These are phyloP conservation scores for Spergularia bocconei DNA, from an alignment of 148 eudicot genomes.

Conservation along the genomic window DNA sequence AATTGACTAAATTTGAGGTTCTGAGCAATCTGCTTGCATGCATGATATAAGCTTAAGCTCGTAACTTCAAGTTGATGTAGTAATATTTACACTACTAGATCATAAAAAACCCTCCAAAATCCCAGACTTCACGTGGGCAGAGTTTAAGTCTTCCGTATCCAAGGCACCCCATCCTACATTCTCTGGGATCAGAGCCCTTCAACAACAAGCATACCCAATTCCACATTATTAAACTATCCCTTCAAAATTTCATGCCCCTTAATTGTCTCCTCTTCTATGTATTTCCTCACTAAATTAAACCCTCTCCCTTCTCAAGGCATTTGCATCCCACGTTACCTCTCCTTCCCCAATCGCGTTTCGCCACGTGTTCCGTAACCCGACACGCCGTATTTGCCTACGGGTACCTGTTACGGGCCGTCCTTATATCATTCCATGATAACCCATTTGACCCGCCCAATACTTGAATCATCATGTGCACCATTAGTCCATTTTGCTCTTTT, in stretches of 20 bases:
- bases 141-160: conserved; percentile 1
- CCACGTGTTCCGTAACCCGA: conserved; percentile 14
- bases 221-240: not conserved
- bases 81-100: not conserved
- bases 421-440: not conserved
- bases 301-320: conserved; percentile 28
- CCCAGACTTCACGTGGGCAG: conserved; percentile 17
- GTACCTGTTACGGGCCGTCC: conserved; percentile 5
- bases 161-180: conserved; percentile 14
- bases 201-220: conserved; percentile 8
- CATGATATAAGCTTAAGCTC: too few species aligned
- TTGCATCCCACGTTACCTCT: conserved; percentile 31
- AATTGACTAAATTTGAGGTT: too few species aligned
- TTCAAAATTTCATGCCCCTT: conserved; percentile 11
- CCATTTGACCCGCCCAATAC: conserved; percentile 9
- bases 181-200: conserved; percentile 35
- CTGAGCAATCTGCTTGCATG: too few species aligned
- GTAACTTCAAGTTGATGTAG: too few species aligned
- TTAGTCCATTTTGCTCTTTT: conserved; percentile 8
- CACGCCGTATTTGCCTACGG: conserved; percentile 28
- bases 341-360: conserved; percentile 15
- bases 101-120: conserved; percentile 7
- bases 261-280: conserved; percentile 22
- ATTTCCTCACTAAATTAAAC: conserved; percentile 15
- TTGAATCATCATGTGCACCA: conserved; percentile 10